These are phyloP conservation scores for Geotrichum citri-aurantii DNA, from an alignment of 1,139 yeast species.

Conservation along the genomic window DNA sequence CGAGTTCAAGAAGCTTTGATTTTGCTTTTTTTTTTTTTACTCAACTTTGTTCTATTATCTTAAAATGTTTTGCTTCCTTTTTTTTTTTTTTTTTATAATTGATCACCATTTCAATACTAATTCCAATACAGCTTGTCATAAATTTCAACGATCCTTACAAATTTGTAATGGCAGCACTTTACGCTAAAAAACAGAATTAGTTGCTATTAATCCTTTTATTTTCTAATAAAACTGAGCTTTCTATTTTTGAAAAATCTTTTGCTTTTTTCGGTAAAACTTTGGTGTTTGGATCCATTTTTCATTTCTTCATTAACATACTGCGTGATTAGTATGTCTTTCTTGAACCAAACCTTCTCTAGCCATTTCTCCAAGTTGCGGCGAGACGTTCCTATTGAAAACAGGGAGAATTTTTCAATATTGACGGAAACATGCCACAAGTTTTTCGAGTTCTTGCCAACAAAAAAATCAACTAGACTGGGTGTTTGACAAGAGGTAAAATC, in stretches of 20 bases:
- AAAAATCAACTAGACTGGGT: constrained; percentile 54
- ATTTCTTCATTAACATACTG: constrained; percentile 23
- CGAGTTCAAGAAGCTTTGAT: constrained; percentile 47
- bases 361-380: constrained; percentile 49
- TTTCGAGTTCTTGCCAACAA: constrained; percentile 35
- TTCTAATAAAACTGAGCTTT: neutral
- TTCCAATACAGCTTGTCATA: neutral
- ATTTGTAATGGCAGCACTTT: neutral
- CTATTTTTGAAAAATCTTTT: neutral
- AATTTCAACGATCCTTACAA: neutral
- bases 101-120: neutral
- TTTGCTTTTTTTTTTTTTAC: neutral
- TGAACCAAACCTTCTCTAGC: constrained; percentile 66
- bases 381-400: constrained; percentile 15
- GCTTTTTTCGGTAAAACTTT: neutral
- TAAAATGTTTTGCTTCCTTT: too few species aligned
- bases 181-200: neutral
- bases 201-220: neutral
- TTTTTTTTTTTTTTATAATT: neutral
- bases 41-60: neutral
- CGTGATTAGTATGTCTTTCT: constrained; percentile 50
- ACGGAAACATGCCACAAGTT: constrained; percentile 16
- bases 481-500: constrained; percentile 18
- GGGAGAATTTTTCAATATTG: constrained; percentile 14
- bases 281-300: neutral